Percentiles rank a stretch among this genome's conserved stretches.
Conservation (phyloP, 2,329 filamentous ascomycete genomes). For the Mycogone perniciosa region DNA sequence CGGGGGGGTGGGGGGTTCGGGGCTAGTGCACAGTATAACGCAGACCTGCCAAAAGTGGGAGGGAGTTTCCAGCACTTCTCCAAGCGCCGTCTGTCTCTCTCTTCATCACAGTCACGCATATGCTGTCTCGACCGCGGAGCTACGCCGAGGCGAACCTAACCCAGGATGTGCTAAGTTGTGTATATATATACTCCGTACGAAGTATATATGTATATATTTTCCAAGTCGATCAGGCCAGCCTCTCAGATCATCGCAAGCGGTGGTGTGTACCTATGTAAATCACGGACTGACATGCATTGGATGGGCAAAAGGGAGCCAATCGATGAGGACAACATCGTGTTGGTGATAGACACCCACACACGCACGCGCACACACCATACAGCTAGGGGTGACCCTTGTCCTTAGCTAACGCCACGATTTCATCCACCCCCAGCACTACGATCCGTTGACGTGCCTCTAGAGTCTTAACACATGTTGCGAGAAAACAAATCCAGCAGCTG, state of each 20-base stretch:
- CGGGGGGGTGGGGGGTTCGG: background rate
- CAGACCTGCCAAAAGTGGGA: conserved; percentile 2
- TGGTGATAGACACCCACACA: background rate
- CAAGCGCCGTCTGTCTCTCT: background rate
- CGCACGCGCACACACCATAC: background rate
- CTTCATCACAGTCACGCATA: background rate
- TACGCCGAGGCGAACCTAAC: too few species aligned
- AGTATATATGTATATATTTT: too few species aligned
- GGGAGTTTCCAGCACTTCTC: background rate
- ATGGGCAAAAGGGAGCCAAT: too few species aligned
- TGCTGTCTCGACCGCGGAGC: too few species aligned
- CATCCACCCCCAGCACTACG: background rate
- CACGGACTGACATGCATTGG: too few species aligned
- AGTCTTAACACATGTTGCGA: background rate
- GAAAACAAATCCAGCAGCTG: too few species aligned
- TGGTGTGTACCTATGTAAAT: too few species aligned
- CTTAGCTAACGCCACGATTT: background rate
- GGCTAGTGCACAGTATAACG: conserved; percentile 1
- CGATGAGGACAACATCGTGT: background rate
- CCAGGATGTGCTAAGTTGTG: too few species aligned
- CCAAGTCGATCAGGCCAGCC: too few species aligned
- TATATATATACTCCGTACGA: too few species aligned
- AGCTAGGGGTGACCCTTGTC: background rate
- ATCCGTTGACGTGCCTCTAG: background rate
- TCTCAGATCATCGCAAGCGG: too few species aligned